These are phyloP conservation scores for Cucurbita maxima DNA, from an alignment of 306 rosid genomes.

Conservation along the genomic window DNA sequence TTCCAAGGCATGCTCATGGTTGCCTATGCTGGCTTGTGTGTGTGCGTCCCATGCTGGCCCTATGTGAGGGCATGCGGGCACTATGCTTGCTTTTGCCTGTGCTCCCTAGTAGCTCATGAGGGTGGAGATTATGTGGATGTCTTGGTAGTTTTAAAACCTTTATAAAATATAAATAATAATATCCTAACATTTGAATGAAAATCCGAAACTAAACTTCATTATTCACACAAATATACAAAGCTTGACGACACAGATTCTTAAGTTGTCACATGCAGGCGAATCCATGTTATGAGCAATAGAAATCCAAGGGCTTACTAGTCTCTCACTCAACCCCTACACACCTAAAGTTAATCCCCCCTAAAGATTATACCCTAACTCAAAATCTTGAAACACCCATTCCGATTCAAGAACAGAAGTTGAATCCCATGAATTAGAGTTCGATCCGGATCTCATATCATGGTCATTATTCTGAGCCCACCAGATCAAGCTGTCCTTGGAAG, in stretches of 20 bases:
- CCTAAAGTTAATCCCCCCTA: constrained; percentile 10
- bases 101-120: too few relatives aligned
- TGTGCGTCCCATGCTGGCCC: too few relatives aligned
- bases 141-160: too few relatives aligned
- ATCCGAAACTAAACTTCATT: constrained; percentile 22
- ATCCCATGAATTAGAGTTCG: constrained; percentile 55
- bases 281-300: constrained; percentile 31
- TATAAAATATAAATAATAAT: too few relatives aligned
- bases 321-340: neutral
- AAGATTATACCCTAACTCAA: constrained; percentile 51
- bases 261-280: neutral
- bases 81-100: too few relatives aligned
- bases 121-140: too few relatives aligned
- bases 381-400: constrained; percentile 53
- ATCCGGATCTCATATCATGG: constrained; percentile 48
- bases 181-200: neutral
- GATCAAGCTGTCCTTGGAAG: constrained; percentile 36
- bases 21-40: too few relatives aligned
- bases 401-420: constrained; percentile 47
- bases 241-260: neutral
- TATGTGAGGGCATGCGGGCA: too few relatives aligned
- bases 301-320: constrained; percentile 10
- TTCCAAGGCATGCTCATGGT: too few relatives aligned
- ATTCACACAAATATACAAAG: constrained; percentile 55
- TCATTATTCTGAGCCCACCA: constrained; percentile 74